A percentile compares a stretch with the other conserved stretches of the same genome.
phyloP scores from a whole-genome alignment of 495 filamentous ascomycete species.

The Terfezia claveryi region DNA sequence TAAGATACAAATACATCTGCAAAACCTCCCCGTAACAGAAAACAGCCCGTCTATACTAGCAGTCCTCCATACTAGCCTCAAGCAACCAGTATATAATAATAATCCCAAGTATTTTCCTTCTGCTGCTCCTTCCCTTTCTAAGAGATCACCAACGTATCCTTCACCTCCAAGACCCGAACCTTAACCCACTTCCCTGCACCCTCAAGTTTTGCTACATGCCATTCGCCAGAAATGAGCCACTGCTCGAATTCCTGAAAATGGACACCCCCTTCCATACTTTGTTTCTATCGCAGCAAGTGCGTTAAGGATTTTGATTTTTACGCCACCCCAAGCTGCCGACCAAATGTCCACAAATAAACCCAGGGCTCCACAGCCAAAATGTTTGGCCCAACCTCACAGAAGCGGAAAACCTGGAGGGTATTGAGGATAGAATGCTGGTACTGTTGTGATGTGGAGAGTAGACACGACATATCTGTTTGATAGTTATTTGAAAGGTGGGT shows the following conservation, averaged over 20 bases:
- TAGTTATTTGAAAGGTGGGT: too few species aligned
- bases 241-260: neutral
- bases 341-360: slow-evolving; percentile 41
- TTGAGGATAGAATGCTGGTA: slow-evolving; percentile 61
- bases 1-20: too few species aligned
- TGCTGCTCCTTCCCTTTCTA: too few species aligned
- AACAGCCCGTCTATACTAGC: too few species aligned
- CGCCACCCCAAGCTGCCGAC: slow-evolving; percentile 45
- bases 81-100: too few species aligned
- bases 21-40: too few species aligned
- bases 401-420: slow-evolving; percentile 78
- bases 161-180: neutral
- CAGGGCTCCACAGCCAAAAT: slow-evolving; percentile 37
- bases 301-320: neutral
- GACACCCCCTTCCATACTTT: neutral
- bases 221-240: neutral
- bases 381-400: slow-evolving; percentile 70
- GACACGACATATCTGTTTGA: too few species aligned
- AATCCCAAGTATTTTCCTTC: too few species aligned
- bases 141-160: neutral
- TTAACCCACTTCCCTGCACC: neutral
- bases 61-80: too few species aligned
- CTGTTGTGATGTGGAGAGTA: too few species aligned
- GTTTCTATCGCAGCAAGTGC: neutral
- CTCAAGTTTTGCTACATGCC: neutral